Evolutionary conservation across 2,329 filamentous ascomycete species (phyloP), one percentile per base, ranked within the genome.

Genomic region (Aspergillus ruber): DNA sequence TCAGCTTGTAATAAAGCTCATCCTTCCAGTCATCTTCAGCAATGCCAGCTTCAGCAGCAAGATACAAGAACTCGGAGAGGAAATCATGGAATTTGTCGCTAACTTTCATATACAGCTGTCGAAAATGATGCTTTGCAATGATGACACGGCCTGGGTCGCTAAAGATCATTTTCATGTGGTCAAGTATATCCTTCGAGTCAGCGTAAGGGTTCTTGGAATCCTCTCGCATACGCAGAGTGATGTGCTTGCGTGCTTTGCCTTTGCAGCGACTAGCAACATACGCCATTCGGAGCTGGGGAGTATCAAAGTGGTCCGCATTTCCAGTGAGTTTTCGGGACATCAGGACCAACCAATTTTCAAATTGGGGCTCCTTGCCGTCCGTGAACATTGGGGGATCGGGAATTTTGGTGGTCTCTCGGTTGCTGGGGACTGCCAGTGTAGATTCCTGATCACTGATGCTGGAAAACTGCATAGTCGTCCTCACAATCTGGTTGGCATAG

Each of bases 1-100:
- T 36, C 29, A 33, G n/a, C 33, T 13, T 36, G n/a, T 44, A 32
- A 21, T 44, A 44, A 2, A 48, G 17, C 17, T 44, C 42, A 23
- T 44, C 18, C 25, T 45, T 45, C 27, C 43, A 49, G 10, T 36
- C 27, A 7, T 13, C n/a, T n/a, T 45, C 38, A 7, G 15, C n/a
- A 8, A 42, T 3, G 3, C 17, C 35, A 25, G 43, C 23, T 43
- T 49, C 47, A 3, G 15, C 15, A 3, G 47, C 47, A 21, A 44
- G 25, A 10, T 48, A 44, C 6, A 41, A 15, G 33, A 48, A 48
- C 35, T 48, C 46, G 17, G 33, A 36, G 18, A 48, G 23, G 25
- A 44, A 48, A 15, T 48, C 42, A 32, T 48, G 41, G 33, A 21
- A 48, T 6, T 42, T 40, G n/a, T 41, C 41, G 12, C 3, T 20